Conservation (phyloP, 1,284 basidiomycete species). For the Ganoderma lucidum region DNA sequence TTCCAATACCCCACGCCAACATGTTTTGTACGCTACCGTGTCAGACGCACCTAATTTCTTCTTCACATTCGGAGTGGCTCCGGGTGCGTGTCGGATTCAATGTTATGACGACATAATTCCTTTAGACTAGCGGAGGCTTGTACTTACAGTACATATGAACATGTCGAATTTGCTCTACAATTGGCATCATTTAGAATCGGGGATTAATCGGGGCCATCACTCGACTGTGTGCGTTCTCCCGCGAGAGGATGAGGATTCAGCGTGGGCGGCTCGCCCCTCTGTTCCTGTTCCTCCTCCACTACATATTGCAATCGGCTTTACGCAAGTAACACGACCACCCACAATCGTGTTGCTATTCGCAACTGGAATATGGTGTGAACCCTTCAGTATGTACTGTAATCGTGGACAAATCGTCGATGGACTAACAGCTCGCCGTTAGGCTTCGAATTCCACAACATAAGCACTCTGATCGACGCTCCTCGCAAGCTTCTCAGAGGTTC, state of each 20-base stretch:
- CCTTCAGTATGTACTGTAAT: background rate
- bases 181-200: background rate
- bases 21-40: background rate
- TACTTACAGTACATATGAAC: background rate
- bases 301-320: background rate
- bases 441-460: background rate
- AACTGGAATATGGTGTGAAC: background rate
- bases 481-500: background rate
- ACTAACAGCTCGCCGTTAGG: background rate
- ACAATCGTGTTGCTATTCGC: background rate
- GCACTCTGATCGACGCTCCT: background rate
- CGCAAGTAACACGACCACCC: background rate
- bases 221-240: background rate
- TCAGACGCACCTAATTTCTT: background rate
- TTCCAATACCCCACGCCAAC: background rate
- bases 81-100: background rate
- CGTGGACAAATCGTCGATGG: too few relatives aligned
- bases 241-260: background rate
- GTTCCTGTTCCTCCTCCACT: background rate
- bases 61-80: background rate
- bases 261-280: constrained; percentile 1
- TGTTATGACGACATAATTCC: background rate
- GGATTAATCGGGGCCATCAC: background rate
- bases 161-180: background rate
- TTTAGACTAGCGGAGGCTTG: background rate